Evolutionary conservation across 176 grass and related monocot genomes (phyloP), one percentile per base, ranked within the genome.

Genomic region (Oryza australiensis): DNA sequence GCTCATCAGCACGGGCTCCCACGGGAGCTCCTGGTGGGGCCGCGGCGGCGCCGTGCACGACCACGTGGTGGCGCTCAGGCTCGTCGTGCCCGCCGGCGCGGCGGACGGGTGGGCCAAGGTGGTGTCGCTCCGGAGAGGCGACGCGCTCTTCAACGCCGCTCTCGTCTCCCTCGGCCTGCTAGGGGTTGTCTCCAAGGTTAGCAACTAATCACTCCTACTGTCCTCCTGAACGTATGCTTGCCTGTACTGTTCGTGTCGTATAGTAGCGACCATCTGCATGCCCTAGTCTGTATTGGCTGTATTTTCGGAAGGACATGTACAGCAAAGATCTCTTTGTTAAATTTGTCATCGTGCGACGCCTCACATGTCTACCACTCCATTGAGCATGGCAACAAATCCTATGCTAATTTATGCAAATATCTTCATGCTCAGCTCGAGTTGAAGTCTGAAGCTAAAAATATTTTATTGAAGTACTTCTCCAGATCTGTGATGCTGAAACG

Each of bases 11-110:
- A 97, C 92, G 0, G 94, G 90, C 3, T 94, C 92, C 65, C 92
- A 97, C 29, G 94, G 94, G 5, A 94, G 94, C 87, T 97, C 94
- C 12, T 97, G 94, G 94, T 94, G 89, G 94, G 94, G 92, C 0
- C 28, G 20, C 2, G 92, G 94, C 2, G 94, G 88, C 3, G 83
- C 94, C 26, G 92, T 92, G 33, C 94, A 97, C 73, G 94, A 97
- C 74, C 70, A 92, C 65, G 83, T 94, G 9, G 83, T 89, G 9
- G 74, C 26, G 33, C 88, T 97, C 63, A 83, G 69, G 40, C 16
- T 97, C 15, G 94, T 94, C 45, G 80, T 89, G 8, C 69, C 92
- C 55, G 78, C 86, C 53, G 57, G 26, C 0, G 35, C 64, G 6
- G 27, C 70, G 1, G 69, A 97, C 29, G 85, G 76, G 6, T 85